Base-by-base conservation (phyloP, 2,329 filamentous ascomycete genomes). In the Hymenoscyphus scutula region DNA sequence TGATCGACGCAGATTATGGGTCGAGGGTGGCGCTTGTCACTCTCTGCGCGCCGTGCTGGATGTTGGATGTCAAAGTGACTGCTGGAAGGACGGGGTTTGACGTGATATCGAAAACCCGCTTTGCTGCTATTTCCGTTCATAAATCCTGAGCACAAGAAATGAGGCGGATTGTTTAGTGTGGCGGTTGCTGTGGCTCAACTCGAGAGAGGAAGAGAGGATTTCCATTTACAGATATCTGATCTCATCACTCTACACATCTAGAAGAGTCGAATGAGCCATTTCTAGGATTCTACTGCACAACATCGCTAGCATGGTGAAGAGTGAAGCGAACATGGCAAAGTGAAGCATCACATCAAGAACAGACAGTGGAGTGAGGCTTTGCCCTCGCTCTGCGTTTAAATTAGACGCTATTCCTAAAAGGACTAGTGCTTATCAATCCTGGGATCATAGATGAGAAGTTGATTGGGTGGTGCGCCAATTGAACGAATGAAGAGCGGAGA, bases 381-480 rank as follows among this genome's bases (percentile, higher is more conserved):
- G 37, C 56, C 37, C 37, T 23, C 17, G 15, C 37, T 30, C 30
- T 58, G 37, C 56, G 56, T 34, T 41, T 30, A 58, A 58, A 29
- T 51, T 5, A 7, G 23, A 29, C 27, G 38, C 56, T 58, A 51
- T 19, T 17, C 10, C 10, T 30, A 30, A 23, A 5, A n/a, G 19
- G 34, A 51, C 45, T 51, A 51, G 45, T 51, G 45, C 45, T 51
- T 51, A 51, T 51, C 8, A 13, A 15, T 51, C 54, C 53, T 29
- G 32, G 2, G 15, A 10, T 15, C 25, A 32, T 8, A 38, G 59
- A 19, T 8, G 7, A 7, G 19, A 0, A 5, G 32, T 45, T 27
- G 10, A 63, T 59, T 60, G 23, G 61, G 38, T 53, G 1, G 27
- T 8, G 30, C 38, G 58, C 17, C 37, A 51, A 17, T 37, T 19